Base-by-base conservation (phyloP, 2,329 filamentous ascomycete species). In the Cladosporium sphaerospermum region DNA sequence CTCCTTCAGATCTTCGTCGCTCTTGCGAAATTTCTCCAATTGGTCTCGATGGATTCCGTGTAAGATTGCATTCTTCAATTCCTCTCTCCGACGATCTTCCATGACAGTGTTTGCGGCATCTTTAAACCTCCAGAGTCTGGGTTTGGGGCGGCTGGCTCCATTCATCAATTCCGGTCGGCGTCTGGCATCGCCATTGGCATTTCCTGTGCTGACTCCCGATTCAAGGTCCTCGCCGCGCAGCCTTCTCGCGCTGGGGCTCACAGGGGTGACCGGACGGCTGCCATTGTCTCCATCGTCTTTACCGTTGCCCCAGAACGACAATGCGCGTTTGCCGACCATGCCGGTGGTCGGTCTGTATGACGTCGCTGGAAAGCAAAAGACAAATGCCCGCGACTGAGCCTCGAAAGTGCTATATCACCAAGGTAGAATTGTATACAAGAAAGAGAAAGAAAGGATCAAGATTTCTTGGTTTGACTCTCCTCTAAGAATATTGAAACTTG, bases 1-100 rank as follows among this genome's bases (percentile, higher is more conserved):
- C 7, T 60, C 62, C 64, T 80, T 79, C 40, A 82, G 63, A 67
- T 80, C 74, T n/a, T 77, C 72, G 2, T 78, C 72, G 33, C 67
- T 74, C 61, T 78, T 79, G 16, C 78, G 67, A 59, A 69, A 79
- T 33, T 71, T 67, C 60, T 81, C 77, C 14, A 80, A 65, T 7
- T 68, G 67, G 6, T 75, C 67, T 11, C 71, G 67, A 34, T 78
- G 70, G 34, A 80, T 70, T 28, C 71, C 72, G 2, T 74, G 64
- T 23, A 77, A 67, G 9, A 81, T 64, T 56, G 73, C 69, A 50
- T 72, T 68, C 63, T 81, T 81, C 61, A 81, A 64, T 16, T 75
- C 69, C 11, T 69, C 66, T 19, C 75, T 69, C 23, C 72, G 71
- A 40, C 71, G 65, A 54, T 75, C 69, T 53, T 74, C 71, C 28